Conservation (phyloP, 2,329 filamentous ascomycete genomes). For the Dactylella cylindrospora region DNA sequence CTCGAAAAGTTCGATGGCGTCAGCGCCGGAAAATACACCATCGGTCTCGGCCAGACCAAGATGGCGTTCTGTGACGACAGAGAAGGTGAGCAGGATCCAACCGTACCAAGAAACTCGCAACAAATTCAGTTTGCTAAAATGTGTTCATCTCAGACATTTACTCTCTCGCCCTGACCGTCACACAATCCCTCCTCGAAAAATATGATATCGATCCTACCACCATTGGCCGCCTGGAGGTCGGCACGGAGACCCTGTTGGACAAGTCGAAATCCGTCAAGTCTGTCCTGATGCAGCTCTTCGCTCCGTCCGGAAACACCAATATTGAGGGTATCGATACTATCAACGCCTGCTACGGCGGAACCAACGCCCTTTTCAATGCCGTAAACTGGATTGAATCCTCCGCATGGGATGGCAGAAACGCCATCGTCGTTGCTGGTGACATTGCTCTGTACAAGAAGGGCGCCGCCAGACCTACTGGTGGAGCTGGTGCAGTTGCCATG, state of each 20-base stretch:
- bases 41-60: conserved; percentile 85
- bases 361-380: conserved; percentile 79
- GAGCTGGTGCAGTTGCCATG: conserved; percentile 76
- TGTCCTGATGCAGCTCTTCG: conserved; percentile 82
- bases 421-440: conserved; percentile 76
- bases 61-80: conserved; percentile 91
- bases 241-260: conserved; percentile 81
- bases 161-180: conserved; percentile 76
- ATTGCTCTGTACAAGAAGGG: conserved; percentile 86
- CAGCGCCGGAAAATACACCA: conserved; percentile 80
- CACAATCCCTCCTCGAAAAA: conserved; percentile 75
- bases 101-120: conserved; percentile 1
- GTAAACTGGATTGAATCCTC: conserved; percentile 86
- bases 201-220: conserved; percentile 78
- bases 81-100: conserved; percentile 63
- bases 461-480: conserved; percentile 76
- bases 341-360: conserved; percentile 85
- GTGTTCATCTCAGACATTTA: conserved; percentile 69
- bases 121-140: background rate
- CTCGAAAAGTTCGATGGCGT: conserved; percentile 86
- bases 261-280: conserved; percentile 91
- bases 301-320: conserved; percentile 71
- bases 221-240: conserved; percentile 79
- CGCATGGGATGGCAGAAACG: conserved; percentile 80
- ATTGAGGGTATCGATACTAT: conserved; percentile 79